phyloP scores from a whole-genome alignment of 805 yeast genomes.

The Barnettozyma siamensis region DNA sequence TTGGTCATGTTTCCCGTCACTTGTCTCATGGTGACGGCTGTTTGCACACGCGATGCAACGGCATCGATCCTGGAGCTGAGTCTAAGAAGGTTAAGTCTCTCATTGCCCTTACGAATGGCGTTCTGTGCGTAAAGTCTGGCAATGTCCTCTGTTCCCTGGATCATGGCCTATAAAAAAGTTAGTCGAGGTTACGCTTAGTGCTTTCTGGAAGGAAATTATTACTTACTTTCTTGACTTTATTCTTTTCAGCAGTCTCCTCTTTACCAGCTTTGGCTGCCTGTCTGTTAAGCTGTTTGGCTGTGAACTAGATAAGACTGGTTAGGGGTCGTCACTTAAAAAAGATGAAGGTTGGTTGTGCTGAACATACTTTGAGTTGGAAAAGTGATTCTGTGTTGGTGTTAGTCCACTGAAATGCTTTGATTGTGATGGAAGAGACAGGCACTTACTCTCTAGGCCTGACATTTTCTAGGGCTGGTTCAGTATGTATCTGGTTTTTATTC shows the following conservation, averaged over 20 bases:
- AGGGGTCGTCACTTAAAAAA: not conserved
- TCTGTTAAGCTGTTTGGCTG: constrained; percentile 86
- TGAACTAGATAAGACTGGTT: constrained; percentile 42
- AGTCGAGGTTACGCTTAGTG: too few relatives aligned
- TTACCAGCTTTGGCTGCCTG: constrained; percentile 89
- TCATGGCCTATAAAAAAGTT: constrained; percentile 43
- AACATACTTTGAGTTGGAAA: constrained; percentile 50
- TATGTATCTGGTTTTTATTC: too few relatives aligned
- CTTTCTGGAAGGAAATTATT: not conserved
- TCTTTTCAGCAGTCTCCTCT: constrained; percentile 83
- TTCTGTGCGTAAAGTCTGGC: constrained; percentile 93
- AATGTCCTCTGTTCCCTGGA: constrained; percentile 83
- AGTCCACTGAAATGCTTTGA: constrained; percentile 6
- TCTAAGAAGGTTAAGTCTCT: constrained; percentile 71
- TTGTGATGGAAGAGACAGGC: too few relatives aligned
- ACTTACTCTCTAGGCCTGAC: constrained; percentile 33
- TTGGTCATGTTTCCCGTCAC: constrained; percentile 92
- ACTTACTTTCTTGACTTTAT: constrained; percentile 69
- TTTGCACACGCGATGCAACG: constrained; percentile 91
- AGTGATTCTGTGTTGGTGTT: constrained; percentile 41
- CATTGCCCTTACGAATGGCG: constrained; percentile 88
- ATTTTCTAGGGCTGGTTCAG: constrained; percentile 13
- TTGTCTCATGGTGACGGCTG: constrained; percentile 96
- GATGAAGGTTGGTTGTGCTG: not conserved
- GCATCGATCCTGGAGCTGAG: constrained; percentile 91